Evolutionary conservation across 2,329 filamentous ascomycete genomes (phyloP), one percentile per base, ranked within the genome.

Genomic region (Podosphaera xanthii): DNA sequence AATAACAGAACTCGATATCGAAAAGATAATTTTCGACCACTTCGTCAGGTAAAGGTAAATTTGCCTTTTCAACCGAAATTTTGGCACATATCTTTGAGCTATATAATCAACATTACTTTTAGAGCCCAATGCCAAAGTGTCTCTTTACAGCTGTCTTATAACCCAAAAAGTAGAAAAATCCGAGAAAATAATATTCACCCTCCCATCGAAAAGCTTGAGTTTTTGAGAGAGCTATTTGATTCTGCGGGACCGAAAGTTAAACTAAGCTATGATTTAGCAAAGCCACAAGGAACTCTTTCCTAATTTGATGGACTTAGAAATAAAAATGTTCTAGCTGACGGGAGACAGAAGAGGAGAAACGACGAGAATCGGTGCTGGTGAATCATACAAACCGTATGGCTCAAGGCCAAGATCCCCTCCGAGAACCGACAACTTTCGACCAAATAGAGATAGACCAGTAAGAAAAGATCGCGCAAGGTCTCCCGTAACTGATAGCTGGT

Each of bases 371-470:
- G 68, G 68, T 34, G 64, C 61, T 38, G 68, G 68, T 12, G 68
- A 70, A 64, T 69, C 68, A 30, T 70, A 70, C 53, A 62, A 67
- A 59, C 68, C 68, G 53, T 59, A 63, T 46, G 64, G 49, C 30
- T 52, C 62, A 40, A 63, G 66, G 30, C 63, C 64, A 36, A 64
- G 66, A 34, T 66, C 68, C 54, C 65, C 65, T 52, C 65, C 62
- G 36, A 63, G 67, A 60, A 62, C 58, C 59, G 65, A 68, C 42
- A 63, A 61, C 35, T 64, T 65, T 56, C 64, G 67, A 48, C 22
- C 14, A 5, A 64, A 65, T 36, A 62, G 66, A 48, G 63, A 64
- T 55, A 59, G 58, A 57, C 48, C 58, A 30, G 52, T 52, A 38
- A 56, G 58, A 38, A 61, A 60, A 58, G 63, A 62, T 12, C 59